Conservation (phyloP, 805 yeast genomes). For the Henningerozyma blattae region DNA sequence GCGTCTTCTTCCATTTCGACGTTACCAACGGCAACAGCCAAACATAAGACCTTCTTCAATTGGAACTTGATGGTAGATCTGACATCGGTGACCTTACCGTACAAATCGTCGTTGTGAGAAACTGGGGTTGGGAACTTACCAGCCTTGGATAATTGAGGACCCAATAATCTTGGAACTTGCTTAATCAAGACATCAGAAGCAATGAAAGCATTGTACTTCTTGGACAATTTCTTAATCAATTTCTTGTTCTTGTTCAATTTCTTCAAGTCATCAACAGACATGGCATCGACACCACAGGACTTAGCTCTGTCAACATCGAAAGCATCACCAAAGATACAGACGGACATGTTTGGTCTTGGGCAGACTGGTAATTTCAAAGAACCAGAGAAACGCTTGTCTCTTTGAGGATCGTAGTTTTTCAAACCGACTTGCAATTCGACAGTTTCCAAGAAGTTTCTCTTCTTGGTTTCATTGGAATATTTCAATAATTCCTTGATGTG, state of each 20-base stretch:
- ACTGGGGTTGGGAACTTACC: constrained; percentile 99
- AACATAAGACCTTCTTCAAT: constrained; percentile 98
- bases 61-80: constrained; percentile 99
- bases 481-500: constrained; percentile 86
- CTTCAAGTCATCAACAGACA: constrained; percentile 99
- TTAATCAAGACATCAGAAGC: constrained; percentile 99
- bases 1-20: constrained; percentile 98
- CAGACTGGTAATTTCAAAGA: constrained; percentile 94
- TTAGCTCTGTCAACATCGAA: constrained; percentile 99
- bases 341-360: constrained; percentile 99
- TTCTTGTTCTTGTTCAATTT: constrained; percentile 99
- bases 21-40: constrained; percentile 99
- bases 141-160: constrained; percentile 99
- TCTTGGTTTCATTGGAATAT: constrained; percentile 88
- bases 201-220: constrained; percentile 98
- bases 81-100: constrained; percentile 91
- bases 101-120: constrained; percentile 97
- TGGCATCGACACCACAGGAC: constrained; percentile 97
- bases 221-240: constrained; percentile 98
- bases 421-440: constrained; percentile 99
- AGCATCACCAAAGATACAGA: constrained; percentile 99
- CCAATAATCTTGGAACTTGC: constrained; percentile 99
- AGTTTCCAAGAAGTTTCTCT: constrained; percentile 99
- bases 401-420: constrained; percentile 99
- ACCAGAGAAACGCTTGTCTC: constrained; percentile 99